Evolutionary conservation across 306 rosid species (phyloP), one percentile per base, ranked within the genome.

Genomic region (Hippophae tibetana): DNA sequence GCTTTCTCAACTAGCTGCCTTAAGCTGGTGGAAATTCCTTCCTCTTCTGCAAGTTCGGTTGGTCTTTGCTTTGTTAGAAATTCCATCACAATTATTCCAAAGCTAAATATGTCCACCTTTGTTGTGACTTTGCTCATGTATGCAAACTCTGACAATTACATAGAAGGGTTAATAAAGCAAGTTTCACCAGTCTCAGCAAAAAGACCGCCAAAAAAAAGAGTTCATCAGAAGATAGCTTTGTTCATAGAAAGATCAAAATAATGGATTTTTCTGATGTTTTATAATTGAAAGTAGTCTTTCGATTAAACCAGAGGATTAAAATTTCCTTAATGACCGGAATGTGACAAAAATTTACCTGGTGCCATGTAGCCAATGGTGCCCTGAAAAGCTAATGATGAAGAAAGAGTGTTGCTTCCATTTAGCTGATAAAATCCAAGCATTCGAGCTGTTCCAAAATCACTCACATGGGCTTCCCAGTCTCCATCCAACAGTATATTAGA

Each of bases 361-460:
- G 97, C 95, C 71, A 86, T 51, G 77, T 84, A 89, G 60, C 97
- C 97, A 47, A 89, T 62, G 10, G 95, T 89, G 78, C 95, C 97
- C 62, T 74, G 73, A 42, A 89, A 80, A 63, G 74, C 89, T 54
- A 76, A 58, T 58, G 97, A 68, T 43, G 93, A 75, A 62, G 89
- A 81, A 63, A 82, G 60, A 66, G 76, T 65, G 46, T 58, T 65
- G 46, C 61, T 67, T 42, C 80, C 82, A 45, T 82, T 83, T 62
- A 78, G 83, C 43, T 71, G 78, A 62, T 86, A 93, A 76, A 89
- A 74, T 50, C 89, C 97, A 47, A 89, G 82, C 62, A 86, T 82
- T 71, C 93, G 72, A 68, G 97, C 89, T 50, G 97, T 84, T 55
- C 95, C 97, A 8, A 89, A 89, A 81, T 89, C 97, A 63, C 97